Percentiles rank a stretch among this genome's conserved stretches.
phyloP scores from a whole-genome alignment of 257 asterid species.

The Linderniella brevidens region DNA sequence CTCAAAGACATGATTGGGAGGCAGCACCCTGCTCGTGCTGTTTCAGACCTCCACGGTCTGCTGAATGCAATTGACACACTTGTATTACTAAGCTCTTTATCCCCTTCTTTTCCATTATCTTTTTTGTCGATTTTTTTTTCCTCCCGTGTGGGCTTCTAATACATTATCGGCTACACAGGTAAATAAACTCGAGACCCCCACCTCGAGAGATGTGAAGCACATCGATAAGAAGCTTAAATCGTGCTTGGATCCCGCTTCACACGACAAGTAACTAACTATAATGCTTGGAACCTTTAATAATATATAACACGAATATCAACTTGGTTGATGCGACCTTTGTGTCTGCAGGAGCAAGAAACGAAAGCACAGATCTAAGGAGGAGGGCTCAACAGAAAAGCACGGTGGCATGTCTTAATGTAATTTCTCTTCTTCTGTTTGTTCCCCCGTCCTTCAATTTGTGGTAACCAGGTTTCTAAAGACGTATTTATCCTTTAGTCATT shows the following conservation, averaged over 20 bases:
- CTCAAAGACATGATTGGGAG: constrained; percentile 39
- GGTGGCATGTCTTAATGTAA: too few relatives aligned
- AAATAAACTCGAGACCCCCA: constrained; percentile 62
- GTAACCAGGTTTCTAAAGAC: too few relatives aligned
- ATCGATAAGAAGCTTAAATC: constrained; percentile 89
- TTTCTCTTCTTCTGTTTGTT: too few relatives aligned
- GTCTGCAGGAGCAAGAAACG: constrained; percentile 82
- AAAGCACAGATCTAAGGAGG: constrained; percentile 77
- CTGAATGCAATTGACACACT: constrained; percentile 40
- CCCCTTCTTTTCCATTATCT: background rate
- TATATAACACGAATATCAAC: background rate
- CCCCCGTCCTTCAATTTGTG: too few relatives aligned
- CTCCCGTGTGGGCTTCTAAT: background rate
- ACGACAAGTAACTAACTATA: constrained; percentile 53
- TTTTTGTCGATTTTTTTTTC: too few relatives aligned
- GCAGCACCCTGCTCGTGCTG: constrained; percentile 38
- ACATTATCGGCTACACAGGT: constrained; percentile 28
- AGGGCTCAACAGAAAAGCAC: background rate
- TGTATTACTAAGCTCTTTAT: constrained; percentile 30
- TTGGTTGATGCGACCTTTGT: constrained; percentile 6
- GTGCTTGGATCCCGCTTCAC: constrained; percentile 82
- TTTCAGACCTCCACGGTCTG: constrained; percentile 32
- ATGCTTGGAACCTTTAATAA: background rate
- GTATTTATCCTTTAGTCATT: too few relatives aligned
- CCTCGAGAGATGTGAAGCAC: constrained; percentile 82